Evolutionary conservation across 140 eudicot genomes (phyloP), one percentile per base, ranked within the genome.

Genomic region (Erigeron philadelphicus): DNA sequence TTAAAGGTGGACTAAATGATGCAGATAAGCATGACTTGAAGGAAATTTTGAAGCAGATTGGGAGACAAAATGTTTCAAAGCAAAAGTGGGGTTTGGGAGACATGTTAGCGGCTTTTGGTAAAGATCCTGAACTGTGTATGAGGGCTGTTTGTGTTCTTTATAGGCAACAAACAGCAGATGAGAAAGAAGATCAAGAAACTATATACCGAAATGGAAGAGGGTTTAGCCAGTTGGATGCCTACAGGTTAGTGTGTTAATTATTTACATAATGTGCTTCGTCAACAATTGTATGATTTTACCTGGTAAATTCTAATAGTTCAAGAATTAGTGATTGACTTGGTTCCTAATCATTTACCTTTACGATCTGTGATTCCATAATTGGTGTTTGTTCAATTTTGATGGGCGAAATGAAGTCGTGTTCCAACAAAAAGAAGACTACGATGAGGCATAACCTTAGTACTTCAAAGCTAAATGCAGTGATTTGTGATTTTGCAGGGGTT

Each of bases 141-240:
- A 80, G 73, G 79, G 97, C 97, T 11, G 95, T 87, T 46, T 90
- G 95, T 81, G 94, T 81, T 76, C 80, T 90, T 71, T 85, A 83
- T 76, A 83, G 90, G 78, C 88, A 71, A 78, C 95, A 90, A 81
- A 90, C 94, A 8, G 53, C 66, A 3, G 88, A 85, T 10, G 97
- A 87, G 76, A 62, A 83, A 78, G 66, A 15, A 42, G 18, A 16
- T 52, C 81, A 80, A 79, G 84, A 9, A 63, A 79, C 94, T 8
- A n/a, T 72, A 40, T 15, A 67, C 25, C 75, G 7, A 1, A 90
- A 87, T 70, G 61, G 47, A 1, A 78, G 86, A 74, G 97, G 95
- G 25, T 90, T 90, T 76, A 90, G 84, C 84, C 91, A 81, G 17
- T 1, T 68, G 77, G 86, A 90, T 76, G 95, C 95, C 7, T 2